Percentiles rank a stretch among this genome's conserved stretches.
Conservation (phyloP, 1,284 basidiomycete genomes). For the Pascua sp. region DNA sequence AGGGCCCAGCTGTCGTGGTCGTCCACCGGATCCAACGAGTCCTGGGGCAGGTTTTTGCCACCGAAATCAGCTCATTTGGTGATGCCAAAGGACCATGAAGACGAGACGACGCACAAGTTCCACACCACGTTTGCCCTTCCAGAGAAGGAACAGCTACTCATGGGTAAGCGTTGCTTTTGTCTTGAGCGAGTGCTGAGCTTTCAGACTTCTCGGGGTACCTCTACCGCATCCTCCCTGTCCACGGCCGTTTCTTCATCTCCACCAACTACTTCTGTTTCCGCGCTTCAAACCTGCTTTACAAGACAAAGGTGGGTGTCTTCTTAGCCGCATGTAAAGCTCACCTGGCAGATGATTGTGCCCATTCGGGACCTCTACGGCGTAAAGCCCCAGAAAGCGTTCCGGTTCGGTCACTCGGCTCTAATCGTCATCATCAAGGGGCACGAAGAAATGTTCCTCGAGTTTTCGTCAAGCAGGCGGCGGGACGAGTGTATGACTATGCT, state of each 20-base stretch:
- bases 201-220: slow-evolving; percentile 84
- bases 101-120: slow-evolving; percentile 56
- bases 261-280: slow-evolving; percentile 86
- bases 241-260: slow-evolving; percentile 80
- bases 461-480: slow-evolving; percentile 71
- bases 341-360: slow-evolving; percentile 81
- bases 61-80: too few relatives aligned
- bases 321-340: background rate
- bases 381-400: slow-evolving; percentile 80
- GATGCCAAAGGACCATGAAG: slow-evolving; percentile 9
- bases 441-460: slow-evolving; percentile 96
- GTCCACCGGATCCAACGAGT: too few relatives aligned
- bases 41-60: too few relatives aligned
- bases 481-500: slow-evolving; percentile 70
- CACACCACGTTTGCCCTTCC: slow-evolving; percentile 73
- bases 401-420: slow-evolving; percentile 82
- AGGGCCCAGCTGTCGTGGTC: too few relatives aligned
- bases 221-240: slow-evolving; percentile 77
- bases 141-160: slow-evolving; percentile 69
- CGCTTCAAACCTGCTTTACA: slow-evolving; percentile 69
- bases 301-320: slow-evolving; percentile 63
- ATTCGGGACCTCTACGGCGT: slow-evolving; percentile 79
- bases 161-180: slow-evolving; percentile 49
- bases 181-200: background rate
- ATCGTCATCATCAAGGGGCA: slow-evolving; percentile 88